Percentiles rank a stretch among this genome's conserved stretches.
phyloP scores from a whole-genome alignment of 2,329 filamentous ascomycete species.

The Metarhizium humberi region DNA sequence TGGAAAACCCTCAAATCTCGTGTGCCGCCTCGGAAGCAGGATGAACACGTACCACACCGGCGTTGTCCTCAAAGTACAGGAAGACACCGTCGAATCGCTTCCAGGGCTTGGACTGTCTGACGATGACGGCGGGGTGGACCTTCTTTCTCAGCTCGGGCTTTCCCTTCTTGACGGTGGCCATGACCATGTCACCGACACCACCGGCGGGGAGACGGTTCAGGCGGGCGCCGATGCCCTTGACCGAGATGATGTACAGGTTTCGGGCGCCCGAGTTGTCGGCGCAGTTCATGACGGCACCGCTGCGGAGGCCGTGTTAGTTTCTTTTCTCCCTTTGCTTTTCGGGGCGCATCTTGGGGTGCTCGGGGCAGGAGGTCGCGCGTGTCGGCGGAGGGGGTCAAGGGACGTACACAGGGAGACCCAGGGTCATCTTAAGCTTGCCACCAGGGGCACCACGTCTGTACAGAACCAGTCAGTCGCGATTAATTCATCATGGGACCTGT shows the following conservation, averaged over 20 bases:
- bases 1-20: background rate
- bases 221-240: slow-evolving; percentile 96
- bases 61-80: slow-evolving; percentile 99
- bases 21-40: background rate
- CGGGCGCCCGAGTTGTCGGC: slow-evolving; percentile 98
- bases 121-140: slow-evolving; percentile 99
- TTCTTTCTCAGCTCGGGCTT: slow-evolving; percentile 99
- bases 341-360: background rate
- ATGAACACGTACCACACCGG: slow-evolving; percentile 76
- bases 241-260: slow-evolving; percentile 99
- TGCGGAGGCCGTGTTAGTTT: slow-evolving; percentile 28
- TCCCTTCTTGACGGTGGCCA: slow-evolving; percentile 99
- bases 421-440: slow-evolving; percentile 99
- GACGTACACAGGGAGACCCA: slow-evolving; percentile 98
- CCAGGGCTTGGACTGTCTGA: slow-evolving; percentile 99
- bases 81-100: slow-evolving; percentile 96
- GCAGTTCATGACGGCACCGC: slow-evolving; percentile 99
- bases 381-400: slow-evolving; percentile 7
- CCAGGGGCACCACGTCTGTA: slow-evolving; percentile 78
- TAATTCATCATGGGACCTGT: background rate
- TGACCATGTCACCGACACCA: slow-evolving; percentile 99
- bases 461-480: slow-evolving; percentile 2
- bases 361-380: slow-evolving; percentile 2
- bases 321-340: background rate
- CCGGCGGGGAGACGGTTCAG: slow-evolving; percentile 95